A percentile compares a stretch with the other conserved stretches of the same genome.
phyloP scores from a whole-genome alignment of 2,329 filamentous ascomycete species.

The Diaporthe citrichinensis region DNA sequence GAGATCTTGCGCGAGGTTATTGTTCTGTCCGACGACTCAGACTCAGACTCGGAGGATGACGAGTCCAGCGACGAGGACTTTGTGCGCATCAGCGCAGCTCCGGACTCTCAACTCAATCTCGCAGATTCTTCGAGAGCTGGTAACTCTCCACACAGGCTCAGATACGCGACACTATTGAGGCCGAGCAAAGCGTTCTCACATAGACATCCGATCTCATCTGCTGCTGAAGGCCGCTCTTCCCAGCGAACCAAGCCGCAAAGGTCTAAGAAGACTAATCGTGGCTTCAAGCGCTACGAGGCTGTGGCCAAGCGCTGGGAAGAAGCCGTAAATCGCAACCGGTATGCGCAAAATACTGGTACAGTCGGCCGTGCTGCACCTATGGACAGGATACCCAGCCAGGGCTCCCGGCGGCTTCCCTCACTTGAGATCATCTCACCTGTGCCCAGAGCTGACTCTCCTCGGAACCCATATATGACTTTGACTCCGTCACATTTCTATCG shows the following conservation, averaged over 20 bases:
- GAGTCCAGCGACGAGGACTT: constrained; percentile 53
- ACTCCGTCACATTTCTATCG: constrained; percentile 36
- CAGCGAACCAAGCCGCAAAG: constrained; percentile 45
- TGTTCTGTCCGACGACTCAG: constrained; percentile 71
- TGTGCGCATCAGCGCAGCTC: constrained; percentile 26
- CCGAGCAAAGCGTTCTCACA: neutral
- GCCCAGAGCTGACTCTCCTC: constrained; percentile 36
- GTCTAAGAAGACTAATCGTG: constrained; percentile 56
- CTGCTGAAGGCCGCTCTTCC: constrained; percentile 33
- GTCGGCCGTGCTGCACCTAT: constrained; percentile 29
- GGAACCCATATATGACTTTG: constrained; percentile 39
- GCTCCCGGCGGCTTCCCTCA: constrained; percentile 37
- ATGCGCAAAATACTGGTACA: constrained; percentile 40
- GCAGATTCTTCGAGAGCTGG: neutral
- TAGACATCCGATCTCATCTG: neutral
- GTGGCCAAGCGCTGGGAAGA: constrained; percentile 50
- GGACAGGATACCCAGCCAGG: constrained; percentile 42
- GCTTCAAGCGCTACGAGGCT: constrained; percentile 62
- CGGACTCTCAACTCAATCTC: neutral
- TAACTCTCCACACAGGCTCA: neutral
- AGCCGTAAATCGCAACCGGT: constrained; percentile 49
- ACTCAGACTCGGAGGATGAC: constrained; percentile 55
- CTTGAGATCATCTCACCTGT: constrained; percentile 36
- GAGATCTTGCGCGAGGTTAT: constrained; percentile 77
- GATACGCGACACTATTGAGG: neutral